Percentiles rank a stretch among this genome's conserved stretches.
These are phyloP conservation scores for Suillus brevipes DNA, from an alignment of 768 basidiomycete genomes.

Conservation along the genomic window DNA sequence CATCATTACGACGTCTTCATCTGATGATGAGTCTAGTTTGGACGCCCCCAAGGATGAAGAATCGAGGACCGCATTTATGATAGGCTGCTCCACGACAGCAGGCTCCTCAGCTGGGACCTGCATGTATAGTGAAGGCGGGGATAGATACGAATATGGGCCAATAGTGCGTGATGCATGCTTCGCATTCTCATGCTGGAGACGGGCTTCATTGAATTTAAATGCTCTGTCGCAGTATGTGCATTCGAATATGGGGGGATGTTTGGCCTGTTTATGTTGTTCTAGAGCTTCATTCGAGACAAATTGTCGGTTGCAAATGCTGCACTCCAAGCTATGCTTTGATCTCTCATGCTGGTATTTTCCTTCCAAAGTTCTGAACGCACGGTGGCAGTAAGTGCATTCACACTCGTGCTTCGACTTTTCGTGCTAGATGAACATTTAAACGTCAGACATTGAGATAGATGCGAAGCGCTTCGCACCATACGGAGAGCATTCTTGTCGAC, in stretches of 20 bases:
- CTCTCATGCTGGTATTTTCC: constrained; percentile 14
- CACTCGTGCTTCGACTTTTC: neutral
- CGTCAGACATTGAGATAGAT: neutral
- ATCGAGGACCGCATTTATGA: neutral
- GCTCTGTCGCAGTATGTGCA: constrained; percentile 9
- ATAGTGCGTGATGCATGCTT: neutral
- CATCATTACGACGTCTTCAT: neutral
- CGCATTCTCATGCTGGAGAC: neutral
- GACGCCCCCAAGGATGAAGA: neutral
- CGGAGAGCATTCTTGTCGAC: constrained; percentile 7
- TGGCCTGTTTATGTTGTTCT: constrained; percentile 13
- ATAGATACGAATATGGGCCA: neutral
- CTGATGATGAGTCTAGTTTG: neutral
- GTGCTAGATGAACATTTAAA: neutral
- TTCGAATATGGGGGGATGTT: constrained; percentile 6
- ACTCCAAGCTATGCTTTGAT: constrained; percentile 11
- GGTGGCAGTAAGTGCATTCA: constrained; percentile 19
- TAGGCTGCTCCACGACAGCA: neutral
- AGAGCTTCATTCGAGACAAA: constrained; percentile 12
- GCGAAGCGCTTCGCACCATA: constrained; percentile 14
- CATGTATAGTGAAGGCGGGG: neutral
- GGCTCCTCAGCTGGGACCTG: neutral
- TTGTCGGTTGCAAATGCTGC: constrained; percentile 4
- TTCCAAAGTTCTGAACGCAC: constrained; percentile 5
- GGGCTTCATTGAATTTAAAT: neutral